These are phyloP conservation scores for Zelonia costaricensis DNA, from an alignment of 208 protist species.

Conservation along the genomic window DNA sequence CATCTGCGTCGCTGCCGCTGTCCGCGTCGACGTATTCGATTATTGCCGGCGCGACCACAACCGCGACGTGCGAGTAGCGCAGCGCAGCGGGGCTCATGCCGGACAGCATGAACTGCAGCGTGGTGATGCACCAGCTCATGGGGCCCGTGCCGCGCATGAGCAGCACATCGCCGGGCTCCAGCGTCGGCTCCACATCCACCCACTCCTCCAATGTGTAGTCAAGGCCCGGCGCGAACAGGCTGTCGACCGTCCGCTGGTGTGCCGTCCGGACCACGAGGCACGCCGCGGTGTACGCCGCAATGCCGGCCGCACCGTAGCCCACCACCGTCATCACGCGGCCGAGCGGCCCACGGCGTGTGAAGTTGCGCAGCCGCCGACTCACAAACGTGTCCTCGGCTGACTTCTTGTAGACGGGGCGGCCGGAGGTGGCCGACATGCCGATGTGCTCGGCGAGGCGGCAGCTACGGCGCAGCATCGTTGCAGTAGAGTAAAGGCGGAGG, in stretches of 20 bases:
- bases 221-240: slow-evolving; percentile 36
- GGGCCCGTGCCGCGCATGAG: slow-evolving; percentile 65
- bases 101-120: slow-evolving; percentile 50
- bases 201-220: slow-evolving; percentile 71
- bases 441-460: slow-evolving; percentile 16
- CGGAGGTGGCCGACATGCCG: slow-evolving; percentile 8
- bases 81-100: slow-evolving; percentile 44
- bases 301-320: slow-evolving; percentile 6
- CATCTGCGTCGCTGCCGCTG: neutral
- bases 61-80: slow-evolving; percentile 83
- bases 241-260: slow-evolving; percentile 34
- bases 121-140: slow-evolving; percentile 59
- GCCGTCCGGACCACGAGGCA: slow-evolving; percentile 39
- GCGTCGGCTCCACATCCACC: slow-evolving; percentile 69
- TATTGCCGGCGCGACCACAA: slow-evolving; percentile 74
- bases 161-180: slow-evolving; percentile 74
- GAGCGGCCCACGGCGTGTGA: slow-evolving; percentile 5
- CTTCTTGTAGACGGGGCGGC: slow-evolving; percentile 3
- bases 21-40: slow-evolving; percentile 28
- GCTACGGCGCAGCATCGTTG: slow-evolving; percentile 5
- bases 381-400: slow-evolving; percentile 3
- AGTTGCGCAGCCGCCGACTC: slow-evolving; percentile 21
- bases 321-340: slow-evolving; percentile 28
- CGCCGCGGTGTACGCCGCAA: slow-evolving; percentile 34
- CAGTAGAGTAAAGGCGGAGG: too few species aligned